Conservation (phyloP, 228 moss, liverwort and hornwort species). For the Sphagnum magellanicum region DNA sequence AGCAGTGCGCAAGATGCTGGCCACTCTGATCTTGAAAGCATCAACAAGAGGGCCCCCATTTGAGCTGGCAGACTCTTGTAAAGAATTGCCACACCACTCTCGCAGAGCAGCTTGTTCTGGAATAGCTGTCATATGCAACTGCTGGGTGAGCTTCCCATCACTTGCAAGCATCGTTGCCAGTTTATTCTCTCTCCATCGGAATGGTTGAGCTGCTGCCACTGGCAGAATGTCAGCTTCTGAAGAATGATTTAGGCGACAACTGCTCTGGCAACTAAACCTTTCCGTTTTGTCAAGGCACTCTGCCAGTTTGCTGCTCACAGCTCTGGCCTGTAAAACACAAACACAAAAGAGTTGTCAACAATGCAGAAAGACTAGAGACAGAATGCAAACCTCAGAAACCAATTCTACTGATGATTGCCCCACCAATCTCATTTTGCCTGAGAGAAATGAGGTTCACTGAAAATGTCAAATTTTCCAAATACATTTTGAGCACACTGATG, state of each 20-base stretch:
- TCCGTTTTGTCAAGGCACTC: constrained; percentile 46
- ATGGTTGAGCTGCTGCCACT: constrained; percentile 11
- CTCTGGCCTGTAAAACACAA: constrained; percentile 28
- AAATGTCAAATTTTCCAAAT: not conserved
- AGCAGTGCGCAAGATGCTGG: constrained; percentile 20
- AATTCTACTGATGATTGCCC: not conserved
- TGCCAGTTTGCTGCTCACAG: constrained; percentile 33
- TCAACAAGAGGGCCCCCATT: constrained; percentile 18
- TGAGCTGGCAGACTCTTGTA: constrained; percentile 11
- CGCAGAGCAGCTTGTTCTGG: constrained; percentile 31
- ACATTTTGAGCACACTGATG: not conserved
- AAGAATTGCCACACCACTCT: constrained; percentile 32
- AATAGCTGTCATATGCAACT: not conserved
- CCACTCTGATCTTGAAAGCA: constrained; percentile 26
- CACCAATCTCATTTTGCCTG: not conserved
- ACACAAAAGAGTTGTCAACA: constrained; percentile 8
- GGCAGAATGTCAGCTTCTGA: constrained; percentile 4
- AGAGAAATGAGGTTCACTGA: not conserved
- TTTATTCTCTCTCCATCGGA: constrained; percentile 28
- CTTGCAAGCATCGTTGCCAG: not conserved
- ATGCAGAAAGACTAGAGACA: not conserved
- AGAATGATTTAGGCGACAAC: constrained; percentile 6
- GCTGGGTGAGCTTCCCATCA: constrained; percentile 4
- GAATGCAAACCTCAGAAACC: not conserved
- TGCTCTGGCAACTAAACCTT: constrained; percentile 39